A percentile compares a stretch with the other conserved stretches of the same genome.
phyloP scores from a whole-genome alignment of 768 basidiomycete genomes.

The Mycena latifolia region DNA sequence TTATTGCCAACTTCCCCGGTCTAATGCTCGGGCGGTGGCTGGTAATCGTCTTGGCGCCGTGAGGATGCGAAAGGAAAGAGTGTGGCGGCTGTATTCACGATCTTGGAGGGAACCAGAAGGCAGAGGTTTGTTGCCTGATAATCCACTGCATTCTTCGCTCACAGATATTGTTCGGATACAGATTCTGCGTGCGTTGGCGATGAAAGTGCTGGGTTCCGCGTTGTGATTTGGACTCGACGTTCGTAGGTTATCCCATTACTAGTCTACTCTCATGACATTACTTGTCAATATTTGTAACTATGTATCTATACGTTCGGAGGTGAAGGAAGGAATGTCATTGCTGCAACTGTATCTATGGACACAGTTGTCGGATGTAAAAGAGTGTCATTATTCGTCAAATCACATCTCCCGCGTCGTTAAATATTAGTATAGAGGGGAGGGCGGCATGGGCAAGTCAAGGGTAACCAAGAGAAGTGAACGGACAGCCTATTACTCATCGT shows the following conservation, averaged over 20 bases:
- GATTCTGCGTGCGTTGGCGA: conserved; percentile 34
- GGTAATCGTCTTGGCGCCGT: conserved; percentile 94
- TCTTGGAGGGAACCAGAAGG: conserved; percentile 83
- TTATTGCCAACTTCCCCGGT: conserved; percentile 81
- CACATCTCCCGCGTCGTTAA: conserved; percentile 8
- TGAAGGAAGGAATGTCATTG: no score
- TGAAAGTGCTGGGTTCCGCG: conserved; percentile 35
- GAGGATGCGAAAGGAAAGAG: conserved; percentile 94
- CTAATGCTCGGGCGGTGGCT: conserved; percentile 88
- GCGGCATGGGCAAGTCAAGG: neutral
- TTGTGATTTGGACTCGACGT: conserved; percentile 10
- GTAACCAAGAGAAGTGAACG: neutral
- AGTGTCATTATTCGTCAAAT: conserved; percentile 28
- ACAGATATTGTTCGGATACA: neutral
- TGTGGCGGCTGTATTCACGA: conserved; percentile 89
- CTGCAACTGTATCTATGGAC: conserved; percentile 16
- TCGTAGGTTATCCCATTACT: no score
- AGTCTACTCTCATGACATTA: neutral
- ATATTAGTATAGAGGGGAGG: conserved; percentile 13
- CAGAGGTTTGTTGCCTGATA: conserved; percentile 70
- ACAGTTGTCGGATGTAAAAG: conserved; percentile 7
- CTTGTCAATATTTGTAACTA: neutral
- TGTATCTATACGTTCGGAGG: no score
- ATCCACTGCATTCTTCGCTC: neutral
- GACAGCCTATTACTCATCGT: conserved; percentile 24